Evolutionary conservation across 495 filamentous ascomycete species (phyloP), one percentile per base, ranked within the genome.

Genomic region (Immersiella caudata): DNA sequence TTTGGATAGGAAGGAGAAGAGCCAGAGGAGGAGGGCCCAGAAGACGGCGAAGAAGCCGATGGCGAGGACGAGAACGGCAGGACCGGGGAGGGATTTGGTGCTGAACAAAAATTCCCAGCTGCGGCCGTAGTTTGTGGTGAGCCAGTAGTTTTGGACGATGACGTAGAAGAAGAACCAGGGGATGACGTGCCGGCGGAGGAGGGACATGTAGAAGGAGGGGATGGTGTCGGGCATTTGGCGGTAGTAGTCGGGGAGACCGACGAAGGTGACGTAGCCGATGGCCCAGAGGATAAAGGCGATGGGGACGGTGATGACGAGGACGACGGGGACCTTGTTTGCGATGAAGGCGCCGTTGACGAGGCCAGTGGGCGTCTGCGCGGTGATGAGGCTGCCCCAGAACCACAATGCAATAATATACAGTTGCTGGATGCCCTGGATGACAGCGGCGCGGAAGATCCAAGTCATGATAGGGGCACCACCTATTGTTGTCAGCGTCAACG

Each of bases 201-300:
- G 70, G 11, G 84, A 82, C 2, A 61, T 81, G 79, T 82, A 89
- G 68, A 83, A 85, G 40, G 76, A 82, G 0, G 90, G 90, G 1
- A 92, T 84, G 60, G 85, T 84, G 64, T 90, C 90, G 0, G 90
- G 89, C 2, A 80, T 77, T 67, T 89, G 88, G 59, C 85, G 84
- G 72, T 90, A 90, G 81, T 87, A 90, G 66, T 84, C 81, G 8
- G 88, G 88, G 0, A 90, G 79, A 54, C 87, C 87, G 55, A 83
- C 62, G 68, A 80, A 85, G 51, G 87, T 76, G 12, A 83, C 73
- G n/a, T 81, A 55, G 59, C 81, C 84, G 18, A 88, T 75, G 14
- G 76, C 68, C 70, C 79, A 84, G 55, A 90, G 72, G 52, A 85
- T 65, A 24, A 84, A 20, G 26, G 86, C 82, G 63, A 86, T 75